phyloP scores from a whole-genome alignment of 2,329 filamentous ascomycete genomes.

The Eutypella sp. region DNA sequence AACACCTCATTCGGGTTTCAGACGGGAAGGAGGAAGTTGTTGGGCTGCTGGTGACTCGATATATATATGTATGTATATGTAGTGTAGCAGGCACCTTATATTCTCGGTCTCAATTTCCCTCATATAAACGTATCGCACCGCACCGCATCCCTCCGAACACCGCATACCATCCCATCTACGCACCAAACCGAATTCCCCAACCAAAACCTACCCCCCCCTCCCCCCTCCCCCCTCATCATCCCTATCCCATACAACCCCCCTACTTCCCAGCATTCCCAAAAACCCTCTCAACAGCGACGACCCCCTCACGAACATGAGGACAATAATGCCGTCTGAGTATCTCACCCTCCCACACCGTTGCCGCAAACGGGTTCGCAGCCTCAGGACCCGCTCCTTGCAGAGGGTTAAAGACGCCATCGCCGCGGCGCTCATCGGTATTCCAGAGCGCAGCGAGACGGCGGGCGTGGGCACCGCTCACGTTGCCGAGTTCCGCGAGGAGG shows the following conservation, averaged over 20 bases:
- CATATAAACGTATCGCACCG: too few species aligned
- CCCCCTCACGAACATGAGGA: slow-evolving; percentile 75
- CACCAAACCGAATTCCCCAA: too few species aligned
- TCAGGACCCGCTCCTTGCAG: slow-evolving; percentile 23
- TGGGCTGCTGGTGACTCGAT: too few species aligned
- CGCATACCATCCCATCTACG: too few species aligned
- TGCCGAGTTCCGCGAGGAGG: slow-evolving; percentile 68
- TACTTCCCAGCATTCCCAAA: slow-evolving; percentile 30
- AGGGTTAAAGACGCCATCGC: slow-evolving; percentile 81
- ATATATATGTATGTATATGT: too few species aligned
- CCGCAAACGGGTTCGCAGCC: slow-evolving; percentile 71
- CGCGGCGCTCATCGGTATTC: slow-evolving; percentile 90
- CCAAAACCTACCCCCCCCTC: too few species aligned
- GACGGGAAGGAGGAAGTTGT: too few species aligned
- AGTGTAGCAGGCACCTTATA: too few species aligned
- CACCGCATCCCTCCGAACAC: too few species aligned
- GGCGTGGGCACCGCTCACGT: slow-evolving; percentile 75
- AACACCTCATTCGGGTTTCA: too few species aligned
- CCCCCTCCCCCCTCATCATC: too few species aligned
- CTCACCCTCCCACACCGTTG: slow-evolving; percentile 92
- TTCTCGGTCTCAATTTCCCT: too few species aligned
- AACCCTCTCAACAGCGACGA: slow-evolving; percentile 64
- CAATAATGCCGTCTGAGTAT: slow-evolving; percentile 80
- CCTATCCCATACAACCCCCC: neutral
- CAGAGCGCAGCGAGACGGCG: slow-evolving; percentile 81